Evolutionary conservation across 2,329 filamentous ascomycete genomes (phyloP).

Genomic region (Pseudogymnoascus verrucosus): DNA sequence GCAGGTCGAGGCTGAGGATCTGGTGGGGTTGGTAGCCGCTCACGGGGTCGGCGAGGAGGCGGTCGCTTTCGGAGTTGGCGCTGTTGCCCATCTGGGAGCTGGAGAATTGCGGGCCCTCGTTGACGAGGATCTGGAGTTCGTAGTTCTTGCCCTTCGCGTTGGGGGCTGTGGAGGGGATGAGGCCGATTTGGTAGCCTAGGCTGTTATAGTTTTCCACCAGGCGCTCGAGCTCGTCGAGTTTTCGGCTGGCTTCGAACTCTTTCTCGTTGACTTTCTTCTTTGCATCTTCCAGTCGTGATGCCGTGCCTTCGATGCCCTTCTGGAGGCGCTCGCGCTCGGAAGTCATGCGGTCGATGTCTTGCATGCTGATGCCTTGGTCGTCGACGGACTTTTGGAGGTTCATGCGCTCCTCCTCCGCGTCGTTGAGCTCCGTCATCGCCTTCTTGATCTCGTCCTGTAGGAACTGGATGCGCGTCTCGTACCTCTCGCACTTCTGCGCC

Average conservation of each 20-base stretch:
- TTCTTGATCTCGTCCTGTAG: conserved; percentile 83
- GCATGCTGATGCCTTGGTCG: conserved; percentile 87
- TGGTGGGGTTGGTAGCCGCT: conserved; percentile 87
- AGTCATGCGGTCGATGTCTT: conserved; percentile 99
- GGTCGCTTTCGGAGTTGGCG: conserved; percentile 49
- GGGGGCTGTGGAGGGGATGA: conserved; percentile 75
- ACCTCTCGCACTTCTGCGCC: conserved; percentile 79
- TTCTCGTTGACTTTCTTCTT: conserved; percentile 78
- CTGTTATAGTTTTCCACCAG: conserved; percentile 89
- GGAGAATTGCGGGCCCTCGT: conserved; percentile 68
- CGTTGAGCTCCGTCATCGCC: conserved; percentile 63
- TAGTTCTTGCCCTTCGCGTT: conserved; percentile 82
- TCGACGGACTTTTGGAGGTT: conserved; percentile 81
- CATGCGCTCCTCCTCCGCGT: conserved; percentile 74
- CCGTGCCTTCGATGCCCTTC: conserved; percentile 71
- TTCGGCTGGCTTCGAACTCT: conserved; percentile 76
- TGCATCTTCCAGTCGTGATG: conserved; percentile 70
- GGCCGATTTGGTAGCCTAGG: conserved; percentile 82
- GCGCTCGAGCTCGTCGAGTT: conserved; percentile 86
- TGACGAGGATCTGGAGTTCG: conserved; percentile 77
- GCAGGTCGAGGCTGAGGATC: conserved; percentile 80
- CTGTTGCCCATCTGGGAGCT: conserved; percentile 44
- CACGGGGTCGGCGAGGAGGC: conserved; percentile 70
- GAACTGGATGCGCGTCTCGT: conserved; percentile 69
- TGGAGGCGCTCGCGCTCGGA: conserved; percentile 90